Evolutionary conservation across 345 rosid species (phyloP).

Genomic region (Melaleuca alternifolia): DNA sequence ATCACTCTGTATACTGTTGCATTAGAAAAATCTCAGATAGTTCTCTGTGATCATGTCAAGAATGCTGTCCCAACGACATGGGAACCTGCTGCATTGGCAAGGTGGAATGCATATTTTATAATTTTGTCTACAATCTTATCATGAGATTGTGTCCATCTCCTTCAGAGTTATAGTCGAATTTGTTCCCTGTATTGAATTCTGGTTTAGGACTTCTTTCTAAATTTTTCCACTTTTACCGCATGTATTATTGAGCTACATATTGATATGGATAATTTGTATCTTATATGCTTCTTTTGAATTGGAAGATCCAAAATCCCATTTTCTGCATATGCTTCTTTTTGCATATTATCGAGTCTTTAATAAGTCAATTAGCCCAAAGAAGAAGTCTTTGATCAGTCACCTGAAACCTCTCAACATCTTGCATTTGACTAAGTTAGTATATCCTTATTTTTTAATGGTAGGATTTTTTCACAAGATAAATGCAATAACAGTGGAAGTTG

Average conservation of each 20-base stretch:
- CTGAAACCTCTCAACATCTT: neutral
- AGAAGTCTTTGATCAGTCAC: neutral
- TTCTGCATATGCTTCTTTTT: neutral
- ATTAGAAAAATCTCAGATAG: constrained; percentile 72
- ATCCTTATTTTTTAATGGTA: neutral
- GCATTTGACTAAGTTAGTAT: neutral
- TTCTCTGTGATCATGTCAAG: constrained; percentile 66
- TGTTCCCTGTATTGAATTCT: neutral
- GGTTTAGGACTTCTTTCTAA: neutral
- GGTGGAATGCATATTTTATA: constrained; percentile 22
- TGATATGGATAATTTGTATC: neutral
- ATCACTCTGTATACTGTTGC: constrained; percentile 79
- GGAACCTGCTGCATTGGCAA: constrained; percentile 92
- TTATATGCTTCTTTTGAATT: neutral
- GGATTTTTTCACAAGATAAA: neutral
- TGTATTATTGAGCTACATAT: neutral
- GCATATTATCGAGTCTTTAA: neutral
- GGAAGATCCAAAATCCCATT: neutral
- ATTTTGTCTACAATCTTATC: neutral
- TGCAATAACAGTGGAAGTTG: neutral
- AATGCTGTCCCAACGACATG: constrained; percentile 77
- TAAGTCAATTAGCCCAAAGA: neutral
- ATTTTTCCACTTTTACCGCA: neutral
- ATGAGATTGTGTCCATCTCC: neutral
- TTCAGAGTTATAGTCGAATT: neutral